A percentile compares a stretch with the other conserved stretches of the same genome.
phyloP scores from a whole-genome alignment of 331 rosid species.

The Telfairia occidentalis region DNA sequence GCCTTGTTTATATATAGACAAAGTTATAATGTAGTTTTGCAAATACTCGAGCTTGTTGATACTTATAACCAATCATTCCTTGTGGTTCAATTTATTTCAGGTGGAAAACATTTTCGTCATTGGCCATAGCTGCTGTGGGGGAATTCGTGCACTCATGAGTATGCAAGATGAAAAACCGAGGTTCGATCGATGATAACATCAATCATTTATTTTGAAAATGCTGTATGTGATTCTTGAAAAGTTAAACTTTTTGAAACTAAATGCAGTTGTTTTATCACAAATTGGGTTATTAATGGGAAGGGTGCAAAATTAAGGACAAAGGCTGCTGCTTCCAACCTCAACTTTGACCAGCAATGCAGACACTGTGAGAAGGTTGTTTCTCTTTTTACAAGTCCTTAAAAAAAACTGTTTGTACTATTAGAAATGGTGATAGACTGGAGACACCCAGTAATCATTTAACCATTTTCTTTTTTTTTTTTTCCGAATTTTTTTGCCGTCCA shows the following conservation, averaged over 20 bases:
- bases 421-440: not conserved
- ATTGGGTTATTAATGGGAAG: constrained; percentile 75
- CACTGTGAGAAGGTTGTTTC: constrained; percentile 81
- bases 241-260: not conserved
- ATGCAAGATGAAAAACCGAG: constrained; percentile 65
- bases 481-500: not conserved
- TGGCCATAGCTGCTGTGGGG: constrained; percentile 98
- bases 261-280: constrained; percentile 50
- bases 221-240: not conserved
- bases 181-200: constrained; percentile 36
- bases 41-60: not conserved
- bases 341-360: constrained; percentile 71
- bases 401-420: not conserved
- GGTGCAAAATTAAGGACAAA: constrained; percentile 55
- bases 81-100: constrained; percentile 23
- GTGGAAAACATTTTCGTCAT: constrained; percentile 75
- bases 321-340: constrained; percentile 51
- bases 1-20: not conserved
- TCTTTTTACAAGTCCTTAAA: not conserved
- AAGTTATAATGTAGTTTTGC: not conserved
- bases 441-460: not conserved
- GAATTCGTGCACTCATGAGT: constrained; percentile 91
- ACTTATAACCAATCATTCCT: not conserved
- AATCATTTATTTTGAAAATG: not conserved
- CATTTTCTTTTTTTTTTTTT: no score